These are phyloP conservation scores for Melastoma candidum DNA, from an alignment of 441 rosid species.

Conservation along the genomic window DNA sequence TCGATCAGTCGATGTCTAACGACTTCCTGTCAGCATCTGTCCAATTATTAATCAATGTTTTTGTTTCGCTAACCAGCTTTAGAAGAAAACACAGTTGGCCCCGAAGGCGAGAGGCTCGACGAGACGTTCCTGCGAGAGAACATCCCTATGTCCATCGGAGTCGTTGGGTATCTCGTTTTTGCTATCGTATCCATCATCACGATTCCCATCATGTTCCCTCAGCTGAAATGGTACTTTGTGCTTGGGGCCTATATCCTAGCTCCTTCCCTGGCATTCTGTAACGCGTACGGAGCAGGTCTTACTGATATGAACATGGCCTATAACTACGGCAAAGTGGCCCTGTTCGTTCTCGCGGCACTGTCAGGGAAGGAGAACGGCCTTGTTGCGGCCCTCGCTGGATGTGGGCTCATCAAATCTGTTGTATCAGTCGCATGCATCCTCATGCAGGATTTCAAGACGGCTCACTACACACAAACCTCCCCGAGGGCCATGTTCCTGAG, in stretches of 20 bases:
- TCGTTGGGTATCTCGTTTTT: constrained; percentile 5
- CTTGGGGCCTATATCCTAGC: constrained; percentile 24
- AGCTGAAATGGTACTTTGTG: constrained; percentile 30
- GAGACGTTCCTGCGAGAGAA: constrained; percentile 14
- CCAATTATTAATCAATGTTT: too few species aligned
- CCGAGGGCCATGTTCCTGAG: constrained; percentile 55
- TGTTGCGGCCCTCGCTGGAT: constrained; percentile 11
- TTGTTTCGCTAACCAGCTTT: not conserved
- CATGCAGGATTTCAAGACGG: constrained; percentile 63
- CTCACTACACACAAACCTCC: constrained; percentile 55
- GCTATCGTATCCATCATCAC: constrained; percentile 9
- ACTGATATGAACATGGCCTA: constrained; percentile 31
- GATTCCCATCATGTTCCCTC: constrained; percentile 19
- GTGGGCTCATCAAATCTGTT: constrained; percentile 18
- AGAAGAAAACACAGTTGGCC: not conserved
- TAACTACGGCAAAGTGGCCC: constrained; percentile 34
- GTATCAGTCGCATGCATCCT: constrained; percentile 32
- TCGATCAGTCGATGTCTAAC: constrained; percentile 4
- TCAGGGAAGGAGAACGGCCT: constrained; percentile 24
- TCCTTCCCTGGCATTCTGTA: constrained; percentile 31
- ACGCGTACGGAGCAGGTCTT: constrained; percentile 38
- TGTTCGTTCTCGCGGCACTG: constrained; percentile 23
- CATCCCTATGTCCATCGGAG: constrained; percentile 12
- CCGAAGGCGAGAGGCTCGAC: constrained; percentile 8
- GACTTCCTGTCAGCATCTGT: not conserved